Conservation (phyloP, 106 monocot genomes). For the Phalaenopsis aphrodite region DNA sequence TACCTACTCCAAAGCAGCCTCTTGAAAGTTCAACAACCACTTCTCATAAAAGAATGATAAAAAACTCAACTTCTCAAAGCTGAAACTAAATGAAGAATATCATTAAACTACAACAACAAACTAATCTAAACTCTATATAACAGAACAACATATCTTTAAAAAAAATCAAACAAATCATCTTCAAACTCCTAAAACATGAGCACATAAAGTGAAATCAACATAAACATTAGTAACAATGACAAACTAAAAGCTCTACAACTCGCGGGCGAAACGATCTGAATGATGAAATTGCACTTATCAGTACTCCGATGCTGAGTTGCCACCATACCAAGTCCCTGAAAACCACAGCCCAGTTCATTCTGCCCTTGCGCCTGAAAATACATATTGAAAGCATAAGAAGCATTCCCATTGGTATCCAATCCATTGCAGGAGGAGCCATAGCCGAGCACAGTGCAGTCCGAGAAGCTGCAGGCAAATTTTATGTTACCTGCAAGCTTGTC, state of each 20-base stretch:
- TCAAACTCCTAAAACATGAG: background rate
- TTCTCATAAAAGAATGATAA: background rate
- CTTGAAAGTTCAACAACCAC: too few species aligned
- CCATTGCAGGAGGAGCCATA: conserved; percentile 47
- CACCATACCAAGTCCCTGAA: conserved; percentile 40
- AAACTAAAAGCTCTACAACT: background rate
- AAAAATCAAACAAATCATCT: background rate
- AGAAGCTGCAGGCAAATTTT: conserved; percentile 42
- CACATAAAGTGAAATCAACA: background rate
- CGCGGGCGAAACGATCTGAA: conserved; percentile 21
- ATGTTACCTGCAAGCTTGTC: conserved; percentile 35
- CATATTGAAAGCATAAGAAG: conserved; percentile 59
- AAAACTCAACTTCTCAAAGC: background rate
- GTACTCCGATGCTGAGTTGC: conserved; percentile 34
- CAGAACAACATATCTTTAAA: background rate
- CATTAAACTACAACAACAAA: background rate
- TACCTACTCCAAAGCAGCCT: too few species aligned
- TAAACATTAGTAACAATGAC: background rate
- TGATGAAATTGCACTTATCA: conserved; percentile 33
- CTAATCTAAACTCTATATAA: background rate
- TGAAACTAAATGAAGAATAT: background rate
- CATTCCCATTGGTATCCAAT: conserved; percentile 39
- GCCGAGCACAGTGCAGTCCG: conserved; percentile 57
- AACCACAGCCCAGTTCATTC: conserved; percentile 31
- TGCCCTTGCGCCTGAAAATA: conserved; percentile 51